Conservation (phyloP, 2,329 filamentous ascomycete genomes). For the Sporothrix variecibatus region DNA sequence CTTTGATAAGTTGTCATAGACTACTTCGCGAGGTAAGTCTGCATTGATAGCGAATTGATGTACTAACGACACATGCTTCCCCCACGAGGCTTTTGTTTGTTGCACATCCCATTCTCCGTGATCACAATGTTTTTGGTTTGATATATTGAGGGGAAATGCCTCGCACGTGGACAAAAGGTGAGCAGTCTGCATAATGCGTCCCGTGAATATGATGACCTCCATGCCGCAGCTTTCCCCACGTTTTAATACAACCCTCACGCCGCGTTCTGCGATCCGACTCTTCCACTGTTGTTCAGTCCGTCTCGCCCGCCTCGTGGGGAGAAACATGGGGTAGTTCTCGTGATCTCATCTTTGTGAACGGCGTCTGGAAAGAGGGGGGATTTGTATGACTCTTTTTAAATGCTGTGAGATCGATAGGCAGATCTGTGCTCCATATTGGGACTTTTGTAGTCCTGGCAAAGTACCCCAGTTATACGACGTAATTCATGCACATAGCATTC, state of each 20-base stretch:
- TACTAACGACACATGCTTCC: not conserved
- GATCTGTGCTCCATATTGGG: not conserved
- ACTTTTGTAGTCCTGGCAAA: not conserved
- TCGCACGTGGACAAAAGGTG: not conserved
- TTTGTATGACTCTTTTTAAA: not conserved
- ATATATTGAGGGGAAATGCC: not conserved
- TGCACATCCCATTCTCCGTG: not conserved
- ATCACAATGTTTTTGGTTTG: not conserved
- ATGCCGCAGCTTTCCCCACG: slow-evolving; percentile 5
- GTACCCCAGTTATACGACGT: not conserved
- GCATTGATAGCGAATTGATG: not conserved
- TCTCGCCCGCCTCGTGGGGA: not conserved
- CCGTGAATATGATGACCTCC: not conserved
- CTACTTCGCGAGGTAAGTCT: not conserved
- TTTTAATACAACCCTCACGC: not conserved
- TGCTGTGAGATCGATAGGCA: not conserved
- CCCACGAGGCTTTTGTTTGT: not conserved
- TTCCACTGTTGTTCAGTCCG: not conserved
- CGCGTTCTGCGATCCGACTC: not conserved
- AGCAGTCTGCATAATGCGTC: not conserved
- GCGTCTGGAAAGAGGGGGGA: not conserved
- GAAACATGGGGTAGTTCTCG: not conserved
- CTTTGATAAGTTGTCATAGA: not conserved
- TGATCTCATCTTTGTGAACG: not conserved
- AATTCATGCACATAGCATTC: not conserved